Evolutionary conservation across 495 filamentous ascomycete species (phyloP).

Genomic region (Choiromyces venosus): DNA sequence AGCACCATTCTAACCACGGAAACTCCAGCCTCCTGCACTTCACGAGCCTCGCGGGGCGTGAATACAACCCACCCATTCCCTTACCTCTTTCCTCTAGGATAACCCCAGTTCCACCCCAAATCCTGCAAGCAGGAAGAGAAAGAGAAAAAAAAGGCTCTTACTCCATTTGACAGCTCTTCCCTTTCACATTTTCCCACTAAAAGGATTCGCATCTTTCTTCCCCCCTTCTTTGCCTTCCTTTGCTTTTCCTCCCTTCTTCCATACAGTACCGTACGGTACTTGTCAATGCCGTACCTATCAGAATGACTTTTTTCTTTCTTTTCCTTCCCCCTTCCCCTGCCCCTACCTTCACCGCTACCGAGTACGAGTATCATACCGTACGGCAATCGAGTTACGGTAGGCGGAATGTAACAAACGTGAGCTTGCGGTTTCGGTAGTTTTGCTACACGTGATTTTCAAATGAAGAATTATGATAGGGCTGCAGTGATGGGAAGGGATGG

Average conservation of each 20-base stretch:
- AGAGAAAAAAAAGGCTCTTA: background rate
- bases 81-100: background rate
- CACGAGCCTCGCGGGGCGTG: background rate
- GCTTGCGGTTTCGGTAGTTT: background rate
- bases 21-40: conserved; percentile 1
- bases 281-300: background rate
- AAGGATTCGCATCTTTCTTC: background rate
- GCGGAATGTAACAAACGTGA: background rate
- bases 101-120: background rate
- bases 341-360: background rate
- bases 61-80: background rate
- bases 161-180: conserved; percentile 2
- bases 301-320: background rate
- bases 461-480: background rate
- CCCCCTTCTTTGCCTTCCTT: background rate
- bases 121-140: background rate
- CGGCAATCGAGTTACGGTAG: background rate
- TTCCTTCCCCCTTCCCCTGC: too few species aligned
- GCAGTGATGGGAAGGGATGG: background rate
- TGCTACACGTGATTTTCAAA: background rate
- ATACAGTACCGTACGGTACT: background rate
- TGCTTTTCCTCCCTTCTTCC: conserved; percentile 2
- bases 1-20: conserved; percentile 2
- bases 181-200: background rate
- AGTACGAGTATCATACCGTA: background rate